Base-by-base conservation (phyloP, 129 eudicot species). In the Pseudognaphalium luteoalbum region DNA sequence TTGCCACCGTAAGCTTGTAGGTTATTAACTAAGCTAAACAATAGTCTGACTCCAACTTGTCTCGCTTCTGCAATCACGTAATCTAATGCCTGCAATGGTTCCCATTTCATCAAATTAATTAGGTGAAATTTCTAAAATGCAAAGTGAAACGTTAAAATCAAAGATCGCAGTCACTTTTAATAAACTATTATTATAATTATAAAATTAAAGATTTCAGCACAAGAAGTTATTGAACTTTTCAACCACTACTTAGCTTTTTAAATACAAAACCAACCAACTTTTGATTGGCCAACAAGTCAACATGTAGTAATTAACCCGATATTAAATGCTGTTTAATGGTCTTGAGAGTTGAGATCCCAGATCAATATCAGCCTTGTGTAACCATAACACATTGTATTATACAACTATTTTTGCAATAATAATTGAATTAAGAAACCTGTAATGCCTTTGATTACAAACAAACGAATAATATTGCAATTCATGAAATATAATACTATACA, bases 1-100 rank as follows among this genome's bases (percentile, higher is more conserved):
- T 94, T 94, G 68, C 98, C 98, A 77, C 98, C 98, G 29, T 88
- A 94, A 22, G 96, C 92, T 72, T 91, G 87, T 86, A 94, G 84
- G 79, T 94, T 94, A 69, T 94, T 94, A 2, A 91, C 98, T 75
- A 94, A 82, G 70, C 93, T 87, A 32, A 94, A 90, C 19, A 94
- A 19, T 19, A 94, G 90, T 73, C 98, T 80, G 54, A 94, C 78
- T 64, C 92, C 89, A 62, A 84, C 84, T 75, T 84, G 84, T 66
- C 91, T 84, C 34, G 98, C 93, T 84, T 94, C 97, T 9, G 97
- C 97, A 74, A 94, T 88, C 33, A 91, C 98, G 76, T 85, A 77
- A 84, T 94, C 98, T 82, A 94, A 72, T 19, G 93, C 90, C 98
- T 94, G 76, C 42, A 28, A 80, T 61, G 34, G 33, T 22, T 77